These are phyloP conservation scores for Ustilago tritici DNA, from an alignment of 1,284 basidiomycete genomes.

Conservation along the genomic window DNA sequence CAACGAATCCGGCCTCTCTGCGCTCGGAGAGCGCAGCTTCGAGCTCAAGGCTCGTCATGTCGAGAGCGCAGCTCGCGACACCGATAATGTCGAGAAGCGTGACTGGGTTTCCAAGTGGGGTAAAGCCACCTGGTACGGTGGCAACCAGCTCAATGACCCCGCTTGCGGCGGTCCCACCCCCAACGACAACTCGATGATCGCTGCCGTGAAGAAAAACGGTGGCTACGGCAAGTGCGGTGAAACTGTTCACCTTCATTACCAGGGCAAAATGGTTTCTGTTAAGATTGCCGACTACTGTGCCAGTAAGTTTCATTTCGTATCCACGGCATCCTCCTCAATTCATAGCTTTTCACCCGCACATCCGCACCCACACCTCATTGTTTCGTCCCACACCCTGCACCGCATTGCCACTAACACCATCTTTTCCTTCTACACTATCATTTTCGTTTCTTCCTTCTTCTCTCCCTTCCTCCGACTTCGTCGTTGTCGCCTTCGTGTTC, in stretches of 20 bases:
- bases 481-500: background rate
- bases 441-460: background rate
- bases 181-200: conserved; percentile 52
- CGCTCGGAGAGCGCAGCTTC: conserved; percentile 51
- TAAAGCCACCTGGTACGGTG: conserved; percentile 63
- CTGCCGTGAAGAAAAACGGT: conserved; percentile 57
- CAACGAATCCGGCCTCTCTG: conserved; percentile 46
- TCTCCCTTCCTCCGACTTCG: background rate
- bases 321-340: background rate
- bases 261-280: conserved; percentile 60
- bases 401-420: background rate
- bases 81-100: conserved; percentile 38
- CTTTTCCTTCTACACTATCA: background rate
- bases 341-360: background rate
- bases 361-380: background rate
- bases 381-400: background rate
- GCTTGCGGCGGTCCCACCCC: conserved; percentile 65
- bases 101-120: conserved; percentile 49
- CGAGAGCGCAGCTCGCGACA: conserved; percentile 21
- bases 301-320: background rate
- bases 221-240: conserved; percentile 64
- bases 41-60: conserved; percentile 59
- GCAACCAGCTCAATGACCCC: conserved; percentile 58
- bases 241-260: conserved; percentile 57
- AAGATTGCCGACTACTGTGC: conserved; percentile 61